phyloP scores from a whole-genome alignment of 2,329 filamentous ascomycete genomes.

The Dendryphion nanum region DNA sequence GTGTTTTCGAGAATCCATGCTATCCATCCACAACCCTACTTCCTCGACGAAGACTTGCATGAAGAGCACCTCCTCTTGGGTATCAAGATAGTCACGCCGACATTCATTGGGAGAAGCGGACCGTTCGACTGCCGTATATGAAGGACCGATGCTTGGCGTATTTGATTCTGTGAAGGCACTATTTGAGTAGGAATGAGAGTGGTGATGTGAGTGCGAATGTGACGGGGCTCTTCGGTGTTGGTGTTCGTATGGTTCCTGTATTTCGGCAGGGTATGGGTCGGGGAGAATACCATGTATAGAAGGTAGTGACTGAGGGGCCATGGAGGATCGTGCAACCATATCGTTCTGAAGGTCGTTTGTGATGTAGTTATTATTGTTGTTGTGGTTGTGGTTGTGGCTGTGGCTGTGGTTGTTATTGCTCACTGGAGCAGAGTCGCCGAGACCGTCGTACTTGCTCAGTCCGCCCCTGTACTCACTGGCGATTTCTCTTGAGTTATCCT shows the following conservation, averaged over 20 bases:
- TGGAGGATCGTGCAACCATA: conserved; percentile 30
- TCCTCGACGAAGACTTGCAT: conserved; percentile 93
- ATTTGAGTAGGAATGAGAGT: conserved; percentile 22
- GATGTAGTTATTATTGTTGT: conserved; percentile 26
- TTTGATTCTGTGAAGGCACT: conserved; percentile 28
- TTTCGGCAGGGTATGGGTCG: conserved; percentile 45
- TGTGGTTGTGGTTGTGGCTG: conserved; percentile 14
- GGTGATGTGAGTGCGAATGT: conserved; percentile 34
- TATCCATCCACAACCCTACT: conserved; percentile 92
- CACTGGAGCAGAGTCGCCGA: conserved; percentile 7
- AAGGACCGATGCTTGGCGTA: conserved; percentile 20
- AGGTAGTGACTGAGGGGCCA: conserved; percentile 50
- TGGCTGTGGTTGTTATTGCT: conserved; percentile 28
- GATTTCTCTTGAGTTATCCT: conserved; percentile 86
- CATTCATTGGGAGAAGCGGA: conserved; percentile 45
- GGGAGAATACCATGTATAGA: conserved; percentile 51
- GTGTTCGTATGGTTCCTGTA: conserved; percentile 42
- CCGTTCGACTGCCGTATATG: conserved; percentile 31
- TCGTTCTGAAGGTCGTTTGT: conserved; percentile 19
- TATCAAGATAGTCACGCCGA: conserved; percentile 64
- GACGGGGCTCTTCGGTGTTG: conserved; percentile 25
- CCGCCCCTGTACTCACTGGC: conserved; percentile 88
- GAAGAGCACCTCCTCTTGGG: conserved; percentile 76
- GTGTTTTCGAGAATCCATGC: conserved; percentile 79
- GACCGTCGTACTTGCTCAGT: conserved; percentile 66